These are phyloP conservation scores for Prunus armeniaca DNA, from an alignment of 306 rosid genomes.

Conservation along the genomic window DNA sequence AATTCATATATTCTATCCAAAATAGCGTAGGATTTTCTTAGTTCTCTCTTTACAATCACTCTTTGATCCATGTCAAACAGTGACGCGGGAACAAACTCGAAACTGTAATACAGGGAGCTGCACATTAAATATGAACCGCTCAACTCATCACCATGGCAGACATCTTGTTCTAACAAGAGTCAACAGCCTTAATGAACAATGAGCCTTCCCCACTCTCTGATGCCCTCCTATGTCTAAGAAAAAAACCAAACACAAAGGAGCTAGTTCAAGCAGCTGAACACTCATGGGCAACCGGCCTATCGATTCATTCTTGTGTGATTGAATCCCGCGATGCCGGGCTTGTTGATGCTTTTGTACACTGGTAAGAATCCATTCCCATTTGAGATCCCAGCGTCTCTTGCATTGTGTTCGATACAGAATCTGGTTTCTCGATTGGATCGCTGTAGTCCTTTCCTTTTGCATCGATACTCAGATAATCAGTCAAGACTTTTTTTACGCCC, in stretches of 20 bases:
- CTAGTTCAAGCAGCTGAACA: background rate
- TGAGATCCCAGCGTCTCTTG: slow-evolving; percentile 37
- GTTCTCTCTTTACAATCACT: slow-evolving; percentile 26
- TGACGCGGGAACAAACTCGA: slow-evolving; percentile 9
- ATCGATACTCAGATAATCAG: slow-evolving; percentile 74
- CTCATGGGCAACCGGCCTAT: no score
- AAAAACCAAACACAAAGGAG: background rate
- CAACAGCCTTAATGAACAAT: slow-evolving; percentile 1
- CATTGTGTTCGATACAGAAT: slow-evolving; percentile 23
- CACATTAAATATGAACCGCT: slow-evolving; percentile 15
- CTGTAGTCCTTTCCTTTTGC: slow-evolving; percentile 34
- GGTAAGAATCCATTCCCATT: slow-evolving; percentile 34
- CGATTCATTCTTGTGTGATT: slow-evolving; percentile 17
- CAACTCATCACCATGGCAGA: slow-evolving; percentile 20
- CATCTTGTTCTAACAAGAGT: slow-evolving; percentile 12
- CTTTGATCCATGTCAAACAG: slow-evolving; percentile 5
- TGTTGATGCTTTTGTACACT: slow-evolving; percentile 22
- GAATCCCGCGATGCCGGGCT: slow-evolving; percentile 29
- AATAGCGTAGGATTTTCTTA: background rate
- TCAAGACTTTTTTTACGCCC: slow-evolving; percentile 69
- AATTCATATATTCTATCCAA: slow-evolving; percentile 17
- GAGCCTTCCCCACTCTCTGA: slow-evolving; percentile 6
- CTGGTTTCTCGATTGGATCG: slow-evolving; percentile 34
- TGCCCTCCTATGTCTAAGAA: slow-evolving; percentile 2
- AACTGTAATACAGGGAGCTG: slow-evolving; percentile 1